Conservation (phyloP, 257 asterid genomes). For the Ehretia macrophylla region DNA sequence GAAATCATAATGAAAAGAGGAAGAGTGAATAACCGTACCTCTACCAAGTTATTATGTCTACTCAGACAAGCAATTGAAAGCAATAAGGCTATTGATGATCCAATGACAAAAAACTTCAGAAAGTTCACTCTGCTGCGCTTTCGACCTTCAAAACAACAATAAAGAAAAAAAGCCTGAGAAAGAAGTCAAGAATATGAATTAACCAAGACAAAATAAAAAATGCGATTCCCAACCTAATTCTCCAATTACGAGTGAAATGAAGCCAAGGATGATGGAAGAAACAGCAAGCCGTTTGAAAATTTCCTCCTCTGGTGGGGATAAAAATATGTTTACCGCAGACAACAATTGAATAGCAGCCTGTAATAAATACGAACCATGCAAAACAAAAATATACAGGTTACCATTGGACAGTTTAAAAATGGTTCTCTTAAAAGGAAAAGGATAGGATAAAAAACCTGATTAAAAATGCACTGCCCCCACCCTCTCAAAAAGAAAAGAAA, state of each 20-base stretch:
- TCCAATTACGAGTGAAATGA: constrained; percentile 57
- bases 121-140: constrained; percentile 55
- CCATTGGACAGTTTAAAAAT: background rate
- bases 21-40: constrained; percentile 34
- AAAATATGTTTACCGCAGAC: constrained; percentile 26
- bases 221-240: constrained; percentile 50
- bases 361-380: constrained; percentile 9
- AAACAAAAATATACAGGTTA: constrained; percentile 1
- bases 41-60: constrained; percentile 29
- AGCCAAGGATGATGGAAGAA: constrained; percentile 37
- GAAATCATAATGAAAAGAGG: background rate
- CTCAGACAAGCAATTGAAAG: constrained; percentile 37
- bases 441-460: background rate
- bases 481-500: no score
- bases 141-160: constrained; percentile 49
- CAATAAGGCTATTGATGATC: constrained; percentile 53
- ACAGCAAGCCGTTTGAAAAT: constrained; percentile 37
- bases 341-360: constrained; percentile 63
- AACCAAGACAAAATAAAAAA: constrained; percentile 2
- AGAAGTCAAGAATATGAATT: background rate
- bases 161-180: background rate
- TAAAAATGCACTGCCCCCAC: no score
- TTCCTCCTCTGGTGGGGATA: constrained; percentile 35
- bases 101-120: constrained; percentile 58
- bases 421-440: background rate